Conservation (phyloP, 495 filamentous ascomycete species). For the Trichoderma asperelloides region DNA sequence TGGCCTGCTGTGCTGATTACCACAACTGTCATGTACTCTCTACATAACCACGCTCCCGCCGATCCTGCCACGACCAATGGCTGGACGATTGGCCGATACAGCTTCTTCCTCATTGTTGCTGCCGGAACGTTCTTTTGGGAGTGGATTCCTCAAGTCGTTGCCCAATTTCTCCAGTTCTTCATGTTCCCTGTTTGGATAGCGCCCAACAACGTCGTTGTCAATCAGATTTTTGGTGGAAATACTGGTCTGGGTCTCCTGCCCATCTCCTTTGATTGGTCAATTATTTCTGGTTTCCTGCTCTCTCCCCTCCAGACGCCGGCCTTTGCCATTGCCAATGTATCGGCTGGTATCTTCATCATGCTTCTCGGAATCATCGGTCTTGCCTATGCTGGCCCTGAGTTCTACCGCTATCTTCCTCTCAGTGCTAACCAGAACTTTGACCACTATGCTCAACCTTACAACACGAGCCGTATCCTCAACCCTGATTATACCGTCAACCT, state of each 20-base stretch:
- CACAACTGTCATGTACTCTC: conserved; percentile 54
- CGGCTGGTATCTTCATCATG: conserved; percentile 31
- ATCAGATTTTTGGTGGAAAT: conserved; percentile 24
- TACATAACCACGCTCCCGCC: conserved; percentile 54
- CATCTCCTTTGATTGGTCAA: conserved; percentile 23
- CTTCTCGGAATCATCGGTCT: conserved; percentile 27
- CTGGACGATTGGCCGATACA: conserved; percentile 57
- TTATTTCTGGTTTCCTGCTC: conserved; percentile 38
- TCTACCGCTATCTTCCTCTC: conserved; percentile 32
- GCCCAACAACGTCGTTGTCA: conserved; percentile 21
- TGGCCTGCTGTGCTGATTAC: conserved; percentile 63
- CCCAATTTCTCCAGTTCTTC: conserved; percentile 22
- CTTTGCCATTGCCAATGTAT: conserved; percentile 40
- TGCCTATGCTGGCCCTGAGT: conserved; percentile 46
- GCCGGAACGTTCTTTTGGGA: conserved; percentile 20
- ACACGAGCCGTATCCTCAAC: conserved; percentile 44
- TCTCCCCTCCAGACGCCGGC: conserved; percentile 46
- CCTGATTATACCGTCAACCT: conserved; percentile 45
- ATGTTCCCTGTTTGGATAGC: conserved; percentile 25
- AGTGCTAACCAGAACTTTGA: conserved; percentile 38
- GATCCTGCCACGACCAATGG: conserved; percentile 51
- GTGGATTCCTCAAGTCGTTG: conserved; percentile 22
- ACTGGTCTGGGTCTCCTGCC: conserved; percentile 24
- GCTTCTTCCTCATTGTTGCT: conserved; percentile 50
- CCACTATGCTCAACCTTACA: conserved; percentile 44